Evolutionary conservation across 140 eudicot species (phyloP).

Genomic region (Anethum foeniculum): DNA sequence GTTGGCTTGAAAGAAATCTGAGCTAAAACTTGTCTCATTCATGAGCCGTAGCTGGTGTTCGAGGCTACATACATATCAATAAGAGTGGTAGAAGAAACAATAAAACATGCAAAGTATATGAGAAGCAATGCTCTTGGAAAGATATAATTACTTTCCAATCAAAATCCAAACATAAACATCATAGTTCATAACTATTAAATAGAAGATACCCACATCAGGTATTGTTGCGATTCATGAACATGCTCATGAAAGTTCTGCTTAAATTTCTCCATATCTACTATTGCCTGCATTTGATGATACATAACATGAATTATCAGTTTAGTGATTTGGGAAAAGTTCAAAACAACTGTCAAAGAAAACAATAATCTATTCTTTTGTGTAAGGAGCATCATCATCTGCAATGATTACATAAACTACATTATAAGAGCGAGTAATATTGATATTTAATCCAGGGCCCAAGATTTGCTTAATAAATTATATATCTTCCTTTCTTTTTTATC

Average conservation of each 20-base stretch:
- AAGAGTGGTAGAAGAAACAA: background rate
- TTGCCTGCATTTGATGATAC: slow-evolving; percentile 45
- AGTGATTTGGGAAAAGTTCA: background rate
- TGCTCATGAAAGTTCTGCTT: slow-evolving; percentile 68
- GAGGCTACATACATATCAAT: background rate
- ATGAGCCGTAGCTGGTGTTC: background rate
- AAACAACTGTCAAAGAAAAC: background rate
- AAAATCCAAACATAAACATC: background rate
- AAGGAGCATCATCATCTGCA: background rate
- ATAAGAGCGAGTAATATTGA: background rate
- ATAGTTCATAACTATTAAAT: background rate
- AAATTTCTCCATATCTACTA: slow-evolving; percentile 87
- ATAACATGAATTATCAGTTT: slow-evolving; percentile 10
- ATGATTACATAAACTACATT: background rate
- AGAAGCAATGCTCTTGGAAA: background rate
- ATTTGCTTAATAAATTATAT: background rate
- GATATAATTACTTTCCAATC: background rate
- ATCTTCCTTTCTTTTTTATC: background rate
- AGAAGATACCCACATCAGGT: slow-evolving; percentile 59
- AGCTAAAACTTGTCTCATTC: background rate
- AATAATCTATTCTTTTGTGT: background rate
- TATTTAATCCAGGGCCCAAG: background rate
- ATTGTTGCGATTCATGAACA: slow-evolving; percentile 45
- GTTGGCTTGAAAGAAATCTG: background rate
- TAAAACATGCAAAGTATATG: background rate